These are phyloP conservation scores for Boechera divaricarpa DNA, from an alignment of 345 rosid genomes.

Conservation along the genomic window DNA sequence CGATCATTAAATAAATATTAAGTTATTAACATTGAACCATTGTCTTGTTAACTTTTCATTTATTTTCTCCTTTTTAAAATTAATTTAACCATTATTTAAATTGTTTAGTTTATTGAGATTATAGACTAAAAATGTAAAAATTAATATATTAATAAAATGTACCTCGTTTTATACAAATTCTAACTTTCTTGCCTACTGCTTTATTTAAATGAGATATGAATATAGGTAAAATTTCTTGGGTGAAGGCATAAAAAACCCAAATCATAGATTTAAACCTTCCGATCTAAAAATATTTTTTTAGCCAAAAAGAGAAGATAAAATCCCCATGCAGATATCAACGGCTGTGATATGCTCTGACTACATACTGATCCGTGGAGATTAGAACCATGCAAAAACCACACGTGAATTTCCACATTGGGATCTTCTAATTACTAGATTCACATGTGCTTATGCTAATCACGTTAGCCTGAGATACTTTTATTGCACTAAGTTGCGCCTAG, in stretches of 20 bases:
- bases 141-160: not conserved
- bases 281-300: no score
- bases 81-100: not conserved
- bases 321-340: conserved; percentile 34
- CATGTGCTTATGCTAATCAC: conserved; percentile 31
- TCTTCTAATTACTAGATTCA: conserved; percentile 40
- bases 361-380: conserved; percentile 17
- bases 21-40: no score
- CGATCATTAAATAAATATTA: no score
- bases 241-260: no score
- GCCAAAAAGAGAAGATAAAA: no score
- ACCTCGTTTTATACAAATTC: not conserved
- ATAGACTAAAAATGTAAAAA: not conserved
- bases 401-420: conserved; percentile 57
- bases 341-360: conserved; percentile 32
- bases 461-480: not conserved
- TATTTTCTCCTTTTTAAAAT: no score
- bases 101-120: not conserved
- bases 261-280: no score
- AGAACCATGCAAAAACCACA: conserved; percentile 39
- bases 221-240: no score
- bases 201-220: not conserved
- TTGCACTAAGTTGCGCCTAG: conserved; percentile 31
- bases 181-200: not conserved
- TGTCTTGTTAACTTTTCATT: no score